phyloP scores from a whole-genome alignment of 179 eudicot species.

The Nepenthes alata region DNA sequence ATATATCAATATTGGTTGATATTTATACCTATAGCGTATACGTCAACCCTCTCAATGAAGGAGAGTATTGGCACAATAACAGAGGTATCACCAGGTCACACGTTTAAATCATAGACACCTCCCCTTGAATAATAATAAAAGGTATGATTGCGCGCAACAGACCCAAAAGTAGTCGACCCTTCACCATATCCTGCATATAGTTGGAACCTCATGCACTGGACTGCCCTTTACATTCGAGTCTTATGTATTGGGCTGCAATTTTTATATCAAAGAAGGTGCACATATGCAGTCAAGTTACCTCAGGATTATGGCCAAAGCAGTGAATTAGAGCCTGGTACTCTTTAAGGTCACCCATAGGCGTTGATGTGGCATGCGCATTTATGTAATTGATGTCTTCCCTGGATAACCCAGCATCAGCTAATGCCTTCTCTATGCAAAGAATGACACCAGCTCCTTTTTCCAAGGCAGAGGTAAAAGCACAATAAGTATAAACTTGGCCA shows the following conservation, averaged over 20 bases:
- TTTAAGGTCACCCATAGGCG: constrained; percentile 79
- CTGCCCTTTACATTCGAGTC: not conserved
- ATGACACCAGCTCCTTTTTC: constrained; percentile 56
- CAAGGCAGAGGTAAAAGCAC: constrained; percentile 4
- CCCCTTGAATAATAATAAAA: no score
- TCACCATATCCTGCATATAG: no score
- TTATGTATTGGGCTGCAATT: not conserved
- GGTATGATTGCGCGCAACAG: no score
- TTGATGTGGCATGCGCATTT: constrained; percentile 94
- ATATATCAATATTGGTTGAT: no score
- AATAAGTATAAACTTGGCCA: not conserved
- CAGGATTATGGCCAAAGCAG: constrained; percentile 78
- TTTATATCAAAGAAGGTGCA: constrained; percentile 1
- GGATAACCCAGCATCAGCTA: constrained; percentile 63
- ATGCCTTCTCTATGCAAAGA: constrained; percentile 83
- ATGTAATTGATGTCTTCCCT: constrained; percentile 89
- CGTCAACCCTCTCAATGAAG: no score
- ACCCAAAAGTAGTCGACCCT: no score
- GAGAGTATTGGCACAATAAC: no score
- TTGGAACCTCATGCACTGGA: no score
- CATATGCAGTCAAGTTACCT: constrained; percentile 28
- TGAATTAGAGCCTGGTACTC: constrained; percentile 76
- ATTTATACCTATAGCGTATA: no score
- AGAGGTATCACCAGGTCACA: no score
- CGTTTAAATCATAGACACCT: no score